Base-by-base conservation (phyloP, 176 grass and related monocot species). In the Avena atlantica region DNA sequence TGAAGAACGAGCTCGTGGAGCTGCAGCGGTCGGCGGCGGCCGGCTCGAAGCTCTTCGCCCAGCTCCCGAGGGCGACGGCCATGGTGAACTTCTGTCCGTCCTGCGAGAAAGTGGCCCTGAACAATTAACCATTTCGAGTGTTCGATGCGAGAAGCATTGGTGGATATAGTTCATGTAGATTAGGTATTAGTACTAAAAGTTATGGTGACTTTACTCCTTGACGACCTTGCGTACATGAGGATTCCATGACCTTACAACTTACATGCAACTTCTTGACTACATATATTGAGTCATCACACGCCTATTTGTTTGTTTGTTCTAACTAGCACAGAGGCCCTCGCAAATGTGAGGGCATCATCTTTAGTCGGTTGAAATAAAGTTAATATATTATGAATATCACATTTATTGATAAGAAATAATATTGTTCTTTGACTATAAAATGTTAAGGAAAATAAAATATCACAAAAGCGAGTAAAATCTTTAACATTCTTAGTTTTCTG, bases 1-100 rank as follows among this genome's bases (percentile, higher is more conserved):
- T 97, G 24, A 97, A 87, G 76, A 78, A 76, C 31, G 86, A 97
- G 65, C 82, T 94, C 58, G 69, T 70, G 70, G 86, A 90, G 88
- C 64, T 97, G 42, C 85, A 76, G 65, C 72, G 72, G 52, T 78
- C 78, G 14, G 42, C 82, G 12, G 20, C 58, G 36, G 36, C 36
- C 36, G 36, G 42, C 57, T 61, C 78, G 42, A 62, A 63, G 0
- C 64, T 81, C 77, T 74, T 83, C 83, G 55, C 69, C 6, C 71
- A 88, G 83, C 83, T 88, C 11, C 87, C 74, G 45, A 75, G 48
- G 68, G 40, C 45, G 15, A 44, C 50, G 70, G 60, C 34, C 65
- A 58, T 23, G 44, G 9, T 75, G 58, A 89, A 44, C 79, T 15
- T 89, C n/a, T 97, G 94, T 70, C 92, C 92, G 51, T 84, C 87